Evolutionary conservation across 129 eudicot genomes (phyloP).

Genomic region (Scalesia atractyloides): DNA sequence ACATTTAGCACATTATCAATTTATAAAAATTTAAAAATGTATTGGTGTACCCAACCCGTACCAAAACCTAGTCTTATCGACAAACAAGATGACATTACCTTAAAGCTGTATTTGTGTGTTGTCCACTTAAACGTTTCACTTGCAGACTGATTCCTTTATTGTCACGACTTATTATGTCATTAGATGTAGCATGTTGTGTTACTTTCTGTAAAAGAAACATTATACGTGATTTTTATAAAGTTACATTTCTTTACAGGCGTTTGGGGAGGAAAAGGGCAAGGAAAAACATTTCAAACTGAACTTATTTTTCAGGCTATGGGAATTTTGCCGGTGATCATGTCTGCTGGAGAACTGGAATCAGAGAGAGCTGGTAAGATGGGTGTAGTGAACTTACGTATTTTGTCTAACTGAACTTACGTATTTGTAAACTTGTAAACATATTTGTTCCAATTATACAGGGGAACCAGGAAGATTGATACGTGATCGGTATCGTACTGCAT

Average conservation of each 20-base stretch:
- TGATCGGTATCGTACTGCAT: slow-evolving; percentile 97
- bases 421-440: slow-evolving; percentile 14
- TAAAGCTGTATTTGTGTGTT: slow-evolving; percentile 6
- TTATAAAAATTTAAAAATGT: neutral
- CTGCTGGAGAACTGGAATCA: slow-evolving; percentile 98
- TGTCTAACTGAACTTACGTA: neutral
- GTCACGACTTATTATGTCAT: neutral
- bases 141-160: slow-evolving; percentile 2
- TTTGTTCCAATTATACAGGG: slow-evolving; percentile 47
- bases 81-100: neutral
- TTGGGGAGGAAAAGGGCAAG: slow-evolving; percentile 99
- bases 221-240: slow-evolving; percentile 9
- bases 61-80: neutral
- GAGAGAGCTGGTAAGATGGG: slow-evolving; percentile 86
- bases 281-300: slow-evolving; percentile 96
- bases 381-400: neutral
- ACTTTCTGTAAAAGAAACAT: neutral
- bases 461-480: slow-evolving; percentile 98
- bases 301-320: slow-evolving; percentile 95
- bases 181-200: slow-evolving; percentile 5
- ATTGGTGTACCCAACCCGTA: neutral
- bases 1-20: neutral
- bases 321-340: slow-evolving; percentile 89
- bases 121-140: neutral
- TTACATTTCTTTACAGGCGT: slow-evolving; percentile 50